Evolutionary conservation across 768 basidiomycete species (phyloP), one percentile per base, ranked within the genome.

Genomic region (Mycena floridula): DNA sequence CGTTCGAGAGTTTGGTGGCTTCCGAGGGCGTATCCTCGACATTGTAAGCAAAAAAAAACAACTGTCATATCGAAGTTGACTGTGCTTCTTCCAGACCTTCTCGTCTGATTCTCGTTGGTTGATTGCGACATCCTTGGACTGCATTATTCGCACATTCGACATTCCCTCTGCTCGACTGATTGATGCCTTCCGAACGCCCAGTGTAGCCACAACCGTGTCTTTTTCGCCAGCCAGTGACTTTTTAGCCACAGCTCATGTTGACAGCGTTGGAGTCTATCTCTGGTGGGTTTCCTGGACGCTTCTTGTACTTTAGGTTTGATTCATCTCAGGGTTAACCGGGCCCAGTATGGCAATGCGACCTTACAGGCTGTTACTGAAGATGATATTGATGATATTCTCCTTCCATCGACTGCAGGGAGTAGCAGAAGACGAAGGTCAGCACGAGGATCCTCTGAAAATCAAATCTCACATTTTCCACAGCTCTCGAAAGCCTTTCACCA

Each of bases 201-300:
- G 85, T 52, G 77, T 95, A 21, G 90, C 95, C 5, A 94, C 90
- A 0, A 91, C 85, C 56, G 65, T 99, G 16, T 75, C 90, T 1
- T 95, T 99, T 62, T 97, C 94, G 2, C 96, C 96, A 0, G 85
- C 91, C 0, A 87, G 88, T 44, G 96, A 98, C 61, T 98, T 99
- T 68, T 66, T 99, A 50, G 96, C 96, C 1, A 94, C 94, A 8
- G 74, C 90, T 1, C 96, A 99, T 59, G 82, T 96, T 5, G 94
- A 96, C 53, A 92, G 84, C 47, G 85, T 97, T 43, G 96, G 94
- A 9, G 76, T 99, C 2, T 94, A 86, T 62, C 76, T 99, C n/a
- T 99, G 96, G 92, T 86, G 47, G 16, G 4, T 13, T 40, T 7
- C 30, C 18, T 37, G 23, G 16, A 18, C 25, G 37, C 7, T 35